These are phyloP conservation scores for Thraustotheca clavata DNA, from an alignment of 352 stramenopile species.

Conservation along the genomic window DNA sequence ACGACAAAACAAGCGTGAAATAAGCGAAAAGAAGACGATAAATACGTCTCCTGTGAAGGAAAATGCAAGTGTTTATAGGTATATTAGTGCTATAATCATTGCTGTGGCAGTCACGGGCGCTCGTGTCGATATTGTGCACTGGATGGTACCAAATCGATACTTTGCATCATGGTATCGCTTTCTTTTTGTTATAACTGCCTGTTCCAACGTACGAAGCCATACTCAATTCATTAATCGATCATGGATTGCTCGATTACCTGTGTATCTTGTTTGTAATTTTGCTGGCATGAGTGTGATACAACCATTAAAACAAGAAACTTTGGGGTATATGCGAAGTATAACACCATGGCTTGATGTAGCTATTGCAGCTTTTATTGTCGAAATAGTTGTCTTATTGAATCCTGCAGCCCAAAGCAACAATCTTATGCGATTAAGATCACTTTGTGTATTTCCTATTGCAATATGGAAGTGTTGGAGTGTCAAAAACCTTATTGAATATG, in stretches of 20 bases:
- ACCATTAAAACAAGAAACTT: neutral
- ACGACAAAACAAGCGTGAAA: too few species aligned
- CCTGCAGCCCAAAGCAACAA: neutral
- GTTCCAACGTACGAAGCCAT: constrained; percentile 13
- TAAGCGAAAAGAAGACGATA: neutral
- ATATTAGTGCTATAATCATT: neutral
- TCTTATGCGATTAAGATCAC: neutral
- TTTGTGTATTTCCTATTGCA: constrained; percentile 10
- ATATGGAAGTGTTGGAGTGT: constrained; percentile 18
- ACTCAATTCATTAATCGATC: neutral
- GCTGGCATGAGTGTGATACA: constrained; percentile 8
- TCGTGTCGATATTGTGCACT: neutral
- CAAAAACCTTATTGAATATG: neutral
- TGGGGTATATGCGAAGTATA: neutral
- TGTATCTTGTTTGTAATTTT: constrained; percentile 19
- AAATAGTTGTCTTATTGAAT: neutral
- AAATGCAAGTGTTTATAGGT: neutral
- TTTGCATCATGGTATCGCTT: constrained; percentile 8
- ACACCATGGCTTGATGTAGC: constrained; percentile 9
- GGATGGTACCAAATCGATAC: neutral
- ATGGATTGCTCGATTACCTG: neutral
- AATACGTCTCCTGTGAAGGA: neutral
- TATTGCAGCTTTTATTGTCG: neutral
- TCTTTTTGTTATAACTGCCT: constrained; percentile 15
- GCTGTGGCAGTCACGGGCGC: neutral